phyloP scores from a whole-genome alignment of 129 eudicot genomes.

The Calendula officinalis region DNA sequence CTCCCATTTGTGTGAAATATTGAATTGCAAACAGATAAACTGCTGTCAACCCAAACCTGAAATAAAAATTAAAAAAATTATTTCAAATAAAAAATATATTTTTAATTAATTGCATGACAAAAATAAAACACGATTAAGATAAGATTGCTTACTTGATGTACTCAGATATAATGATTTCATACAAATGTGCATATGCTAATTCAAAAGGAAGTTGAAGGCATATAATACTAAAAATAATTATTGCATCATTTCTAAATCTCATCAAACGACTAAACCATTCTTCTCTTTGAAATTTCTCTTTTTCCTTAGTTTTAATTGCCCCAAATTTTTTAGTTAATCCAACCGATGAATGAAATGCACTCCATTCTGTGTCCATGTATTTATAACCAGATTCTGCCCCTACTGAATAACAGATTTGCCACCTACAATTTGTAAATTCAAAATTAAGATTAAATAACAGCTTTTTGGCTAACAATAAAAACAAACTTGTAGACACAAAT shows the following conservation, averaged over 20 bases:
- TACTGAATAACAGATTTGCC: constrained; percentile 64
- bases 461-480: too few species aligned
- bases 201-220: constrained; percentile 95
- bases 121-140: not conserved
- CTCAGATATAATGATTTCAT: constrained; percentile 71
- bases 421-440: constrained; percentile 36
- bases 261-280: constrained; percentile 77
- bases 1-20: constrained; percentile 79
- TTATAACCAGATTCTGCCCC: constrained; percentile 60
- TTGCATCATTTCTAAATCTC: constrained; percentile 80
- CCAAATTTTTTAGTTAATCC: constrained; percentile 43
- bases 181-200: constrained; percentile 93
- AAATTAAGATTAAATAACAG: not conserved
- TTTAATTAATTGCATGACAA: not conserved
- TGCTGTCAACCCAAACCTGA: constrained; percentile 86
- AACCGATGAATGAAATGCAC: constrained; percentile 49
- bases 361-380: constrained; percentile 50
- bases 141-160: constrained; percentile 54
- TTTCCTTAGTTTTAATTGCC: constrained; percentile 44
- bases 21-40: constrained; percentile 75
- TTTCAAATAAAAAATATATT: not conserved
- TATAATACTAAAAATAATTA: constrained; percentile 72
- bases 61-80: constrained; percentile 13
- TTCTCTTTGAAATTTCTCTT: constrained; percentile 67
- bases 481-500: too few species aligned